Evolutionary conservation across 106 monocot genomes (phyloP).

Genomic region (Phalaenopsis equestris): DNA sequence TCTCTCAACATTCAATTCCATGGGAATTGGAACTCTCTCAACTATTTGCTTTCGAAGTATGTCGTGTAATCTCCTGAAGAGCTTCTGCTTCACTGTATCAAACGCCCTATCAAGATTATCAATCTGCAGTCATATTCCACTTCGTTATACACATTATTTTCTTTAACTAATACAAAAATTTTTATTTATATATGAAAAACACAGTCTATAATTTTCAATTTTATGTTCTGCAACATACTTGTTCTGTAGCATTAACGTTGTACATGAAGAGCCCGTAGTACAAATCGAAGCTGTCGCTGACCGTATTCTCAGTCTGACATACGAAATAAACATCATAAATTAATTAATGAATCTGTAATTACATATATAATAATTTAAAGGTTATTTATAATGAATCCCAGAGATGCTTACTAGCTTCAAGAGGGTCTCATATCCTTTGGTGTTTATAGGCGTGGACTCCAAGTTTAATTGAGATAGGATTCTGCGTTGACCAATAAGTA

Average conservation of each 20-base stretch:
- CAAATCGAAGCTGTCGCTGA: constrained; percentile 63
- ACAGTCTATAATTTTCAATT: too few relatives aligned
- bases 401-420: constrained; percentile 43
- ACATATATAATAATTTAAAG: background rate
- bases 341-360: background rate
- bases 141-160: background rate
- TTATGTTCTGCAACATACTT: constrained; percentile 18
- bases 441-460: constrained; percentile 66
- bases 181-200: too few relatives aligned
- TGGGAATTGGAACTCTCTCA: constrained; percentile 29
- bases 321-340: background rate
- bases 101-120: constrained; percentile 61
- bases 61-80: constrained; percentile 49
- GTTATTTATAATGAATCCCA: background rate
- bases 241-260: constrained; percentile 57
- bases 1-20: background rate
- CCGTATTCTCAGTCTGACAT: constrained; percentile 14
- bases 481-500: constrained; percentile 13
- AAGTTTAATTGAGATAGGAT: constrained; percentile 50
- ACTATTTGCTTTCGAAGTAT: constrained; percentile 58
- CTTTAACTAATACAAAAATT: background rate
- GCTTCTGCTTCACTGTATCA: constrained; percentile 64
- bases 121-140: constrained; percentile 22
- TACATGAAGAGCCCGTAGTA: constrained; percentile 73
- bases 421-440: constrained; percentile 63